These are phyloP conservation scores for Diplodia sapinea DNA, from an alignment of 2,329 filamentous ascomycete species.

Conservation along the genomic window DNA sequence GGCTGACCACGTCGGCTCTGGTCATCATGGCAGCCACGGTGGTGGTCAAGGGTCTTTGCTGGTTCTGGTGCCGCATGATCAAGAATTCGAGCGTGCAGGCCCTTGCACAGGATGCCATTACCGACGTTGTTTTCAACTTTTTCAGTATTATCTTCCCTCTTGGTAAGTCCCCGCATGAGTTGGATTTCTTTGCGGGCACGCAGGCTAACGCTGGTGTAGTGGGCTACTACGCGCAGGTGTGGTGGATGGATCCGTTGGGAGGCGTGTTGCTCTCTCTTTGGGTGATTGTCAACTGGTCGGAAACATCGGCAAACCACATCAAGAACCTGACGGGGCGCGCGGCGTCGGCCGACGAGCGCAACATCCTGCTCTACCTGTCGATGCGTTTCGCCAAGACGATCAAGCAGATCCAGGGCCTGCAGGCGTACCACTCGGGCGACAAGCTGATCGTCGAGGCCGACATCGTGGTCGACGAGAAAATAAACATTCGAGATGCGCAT, in stretches of 20 bases:
- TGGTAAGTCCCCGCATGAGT: constrained; percentile 47
- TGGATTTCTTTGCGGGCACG: constrained; percentile 3
- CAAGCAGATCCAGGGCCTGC: constrained; percentile 80
- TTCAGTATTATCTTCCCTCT: constrained; percentile 89
- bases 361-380: constrained; percentile 84
- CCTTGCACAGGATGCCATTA: constrained; percentile 69
- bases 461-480: constrained; percentile 79
- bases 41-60: constrained; percentile 79
- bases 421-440: constrained; percentile 84
- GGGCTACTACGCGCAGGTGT: constrained; percentile 75
- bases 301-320: constrained; percentile 76
- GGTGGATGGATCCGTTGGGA: constrained; percentile 84
- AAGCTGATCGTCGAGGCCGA: constrained; percentile 85
- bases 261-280: constrained; percentile 78
- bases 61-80: constrained; percentile 86
- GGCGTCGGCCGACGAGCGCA: constrained; percentile 79
- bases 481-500: constrained; percentile 77
- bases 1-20: constrained; percentile 74
- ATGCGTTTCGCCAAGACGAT: constrained; percentile 94
- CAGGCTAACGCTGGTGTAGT: constrained; percentile 48
- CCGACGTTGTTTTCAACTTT: constrained; percentile 87
- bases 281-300: constrained; percentile 80
- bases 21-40: constrained; percentile 82
- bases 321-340: constrained; percentile 80
- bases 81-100: constrained; percentile 87